Conservation (phyloP, 2,329 filamentous ascomycete species). For the Hortaea werneckii region DNA sequence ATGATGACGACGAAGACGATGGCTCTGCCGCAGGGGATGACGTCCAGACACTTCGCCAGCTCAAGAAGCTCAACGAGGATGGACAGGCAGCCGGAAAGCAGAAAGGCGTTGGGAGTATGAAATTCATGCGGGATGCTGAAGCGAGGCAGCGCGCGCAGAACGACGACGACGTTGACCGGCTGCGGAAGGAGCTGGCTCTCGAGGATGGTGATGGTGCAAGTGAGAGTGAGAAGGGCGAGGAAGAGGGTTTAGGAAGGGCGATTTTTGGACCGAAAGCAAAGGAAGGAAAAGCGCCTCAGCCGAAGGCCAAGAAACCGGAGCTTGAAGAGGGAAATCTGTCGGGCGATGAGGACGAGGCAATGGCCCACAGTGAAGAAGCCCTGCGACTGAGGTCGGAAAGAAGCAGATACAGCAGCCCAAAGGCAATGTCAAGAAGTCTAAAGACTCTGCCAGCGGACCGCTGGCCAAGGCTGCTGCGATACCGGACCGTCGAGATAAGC, state of each 20-base stretch:
- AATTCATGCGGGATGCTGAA: constrained; percentile 90
- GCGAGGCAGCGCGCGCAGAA: constrained; percentile 68
- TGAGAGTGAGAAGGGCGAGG: constrained; percentile 41
- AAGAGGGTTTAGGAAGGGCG: constrained; percentile 56
- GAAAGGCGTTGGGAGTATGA: constrained; percentile 64
- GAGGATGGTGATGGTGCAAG: constrained; percentile 47
- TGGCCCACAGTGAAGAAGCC: constrained; percentile 8
- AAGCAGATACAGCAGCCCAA: constrained; percentile 8
- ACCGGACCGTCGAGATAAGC: too few species aligned
- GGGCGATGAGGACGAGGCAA: constrained; percentile 26
- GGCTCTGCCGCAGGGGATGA: constrained; percentile 56
- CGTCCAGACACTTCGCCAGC: constrained; percentile 25
- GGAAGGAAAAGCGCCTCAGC: constrained; percentile 22
- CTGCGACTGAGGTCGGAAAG: constrained; percentile 6
- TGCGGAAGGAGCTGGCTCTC: constrained; percentile 59
- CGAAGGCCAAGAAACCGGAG: constrained; percentile 36
- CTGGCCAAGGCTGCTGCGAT: too few species aligned
- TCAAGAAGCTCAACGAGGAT: constrained; percentile 31
- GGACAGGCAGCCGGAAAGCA: constrained; percentile 15
- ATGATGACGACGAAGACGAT: constrained; percentile 47
- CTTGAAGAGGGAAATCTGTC: constrained; percentile 51
- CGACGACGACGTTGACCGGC: constrained; percentile 49
- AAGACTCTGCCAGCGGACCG: constrained; percentile 10
- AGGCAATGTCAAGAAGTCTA: constrained; percentile 18
- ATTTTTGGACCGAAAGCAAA: constrained; percentile 50